Evolutionary conservation across 768 basidiomycete species (phyloP), one percentile per base, ranked within the genome.

Genomic region (Lanmaoa pseudosensibilis): DNA sequence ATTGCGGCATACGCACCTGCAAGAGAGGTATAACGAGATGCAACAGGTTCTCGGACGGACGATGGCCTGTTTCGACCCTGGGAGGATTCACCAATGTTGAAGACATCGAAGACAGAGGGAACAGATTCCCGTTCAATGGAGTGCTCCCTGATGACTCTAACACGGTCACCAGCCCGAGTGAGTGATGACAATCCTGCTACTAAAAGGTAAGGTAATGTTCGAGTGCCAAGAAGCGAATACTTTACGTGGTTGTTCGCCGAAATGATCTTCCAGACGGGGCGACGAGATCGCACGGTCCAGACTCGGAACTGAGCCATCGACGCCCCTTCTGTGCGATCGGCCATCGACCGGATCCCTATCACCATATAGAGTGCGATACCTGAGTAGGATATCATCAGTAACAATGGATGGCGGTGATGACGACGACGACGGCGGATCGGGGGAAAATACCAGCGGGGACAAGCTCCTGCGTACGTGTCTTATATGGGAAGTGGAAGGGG

Each of bases 91-190:
- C 49, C 55, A 10, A 71, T 59, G 32, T 66, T 60, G 50, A 72
- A 70, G 46, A 72, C 60, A 48, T 70, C 66, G 23, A 70, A 72
- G 2, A 71, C 65, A 19, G 69, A 66, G 4, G 59, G 69, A 18
- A 60, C 60, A 2, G 64, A 46, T 27, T 61, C 69, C 40, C 60
- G 62, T 21, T 69, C 66, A 13, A 27, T n/a, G 7, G 58, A 56
- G 33, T 57, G 70, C 21, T 65, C 58, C 34, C 69, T 50, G 39
- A 67, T 38, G 18, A 69, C 63, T 43, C 69, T 52, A 7, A 44
- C 52, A 27, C 51, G 65, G 8, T 60, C 58, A 30, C 58, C 49
- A 30, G 49, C 25, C 2, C 64, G 63, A 44, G 7, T 19, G 19
- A 56, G 58, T 5, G 56, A 40, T 9, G 43, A 39, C 34, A 44